Evolutionary conservation across 495 filamentous ascomycete species (phyloP).

Genomic region (Chaetomidium leptoderma): DNA sequence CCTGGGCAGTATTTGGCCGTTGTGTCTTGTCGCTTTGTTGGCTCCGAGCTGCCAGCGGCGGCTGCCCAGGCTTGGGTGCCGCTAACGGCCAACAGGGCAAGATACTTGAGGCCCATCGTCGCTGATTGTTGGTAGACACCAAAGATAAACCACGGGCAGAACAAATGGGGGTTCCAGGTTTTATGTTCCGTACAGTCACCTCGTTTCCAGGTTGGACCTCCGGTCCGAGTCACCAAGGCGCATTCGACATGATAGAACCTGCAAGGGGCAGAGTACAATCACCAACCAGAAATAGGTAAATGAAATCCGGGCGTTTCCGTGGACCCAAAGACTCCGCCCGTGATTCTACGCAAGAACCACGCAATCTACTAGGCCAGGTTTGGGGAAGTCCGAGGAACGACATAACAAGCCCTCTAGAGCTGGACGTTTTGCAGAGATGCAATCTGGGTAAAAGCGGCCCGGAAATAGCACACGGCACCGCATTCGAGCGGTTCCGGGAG

Average conservation of each 20-base stretch:
- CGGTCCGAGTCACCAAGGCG: not conserved
- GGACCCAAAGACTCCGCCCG: not conserved
- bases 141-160: not conserved
- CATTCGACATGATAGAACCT: not conserved
- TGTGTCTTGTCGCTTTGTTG: slow-evolving; percentile 21
- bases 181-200: not conserved
- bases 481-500: not conserved
- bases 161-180: not conserved
- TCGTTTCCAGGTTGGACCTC: not conserved
- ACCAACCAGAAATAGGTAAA: not conserved
- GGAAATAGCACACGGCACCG: slow-evolving; percentile 1
- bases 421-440: not conserved
- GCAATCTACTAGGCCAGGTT: not conserved
- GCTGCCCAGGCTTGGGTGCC: slow-evolving; percentile 14
- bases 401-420: too few species aligned
- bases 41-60: slow-evolving; percentile 1
- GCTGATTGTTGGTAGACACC: not conserved
- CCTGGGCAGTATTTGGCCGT: slow-evolving; percentile 38
- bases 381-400: slow-evolving; percentile 32
- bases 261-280: not conserved
- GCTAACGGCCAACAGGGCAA: slow-evolving; percentile 22
- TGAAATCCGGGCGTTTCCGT: not conserved
- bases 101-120: slow-evolving; percentile 18
- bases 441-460: slow-evolving; percentile 32
- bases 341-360: too few species aligned